These are phyloP conservation scores for Colletotrichum australisinense DNA, from an alignment of 2,329 filamentous ascomycete species.

Conservation along the genomic window DNA sequence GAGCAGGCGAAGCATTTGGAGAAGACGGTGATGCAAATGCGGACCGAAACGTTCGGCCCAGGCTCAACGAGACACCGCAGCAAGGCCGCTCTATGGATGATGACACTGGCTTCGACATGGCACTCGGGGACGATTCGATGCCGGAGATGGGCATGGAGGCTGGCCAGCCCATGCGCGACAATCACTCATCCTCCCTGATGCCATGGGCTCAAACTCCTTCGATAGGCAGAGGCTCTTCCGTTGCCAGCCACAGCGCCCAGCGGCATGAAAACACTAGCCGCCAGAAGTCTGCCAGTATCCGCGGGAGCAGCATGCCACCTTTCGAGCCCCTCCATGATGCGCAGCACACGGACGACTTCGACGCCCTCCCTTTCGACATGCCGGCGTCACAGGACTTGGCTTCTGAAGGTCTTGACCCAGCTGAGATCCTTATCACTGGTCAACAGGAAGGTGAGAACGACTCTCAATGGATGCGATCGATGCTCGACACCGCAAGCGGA, in stretches of 20 bases:
- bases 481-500: constrained; percentile 57
- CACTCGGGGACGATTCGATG: constrained; percentile 53
- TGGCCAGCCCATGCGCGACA: constrained; percentile 73
- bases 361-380: constrained; percentile 46
- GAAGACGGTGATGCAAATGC: constrained; percentile 43
- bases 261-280: constrained; percentile 29
- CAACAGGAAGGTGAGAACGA: constrained; percentile 37
- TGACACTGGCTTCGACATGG: constrained; percentile 40
- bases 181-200: constrained; percentile 64
- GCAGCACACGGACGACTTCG: constrained; percentile 37
- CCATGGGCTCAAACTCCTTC: constrained; percentile 60
- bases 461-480: constrained; percentile 46
- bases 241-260: constrained; percentile 13
- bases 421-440: constrained; percentile 33
- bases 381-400: constrained; percentile 46
- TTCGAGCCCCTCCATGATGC: constrained; percentile 61
- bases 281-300: constrained; percentile 49
- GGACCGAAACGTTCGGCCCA: constrained; percentile 52
- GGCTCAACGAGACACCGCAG: constrained; percentile 40
- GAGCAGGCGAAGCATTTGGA: constrained; percentile 56
- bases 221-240: constrained; percentile 28
- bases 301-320: constrained; percentile 51
- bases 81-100: constrained; percentile 34
- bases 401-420: constrained; percentile 41
- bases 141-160: constrained; percentile 79